Conservation (phyloP, 83 land plant species). For the Diphasiastrum complanatum region DNA sequence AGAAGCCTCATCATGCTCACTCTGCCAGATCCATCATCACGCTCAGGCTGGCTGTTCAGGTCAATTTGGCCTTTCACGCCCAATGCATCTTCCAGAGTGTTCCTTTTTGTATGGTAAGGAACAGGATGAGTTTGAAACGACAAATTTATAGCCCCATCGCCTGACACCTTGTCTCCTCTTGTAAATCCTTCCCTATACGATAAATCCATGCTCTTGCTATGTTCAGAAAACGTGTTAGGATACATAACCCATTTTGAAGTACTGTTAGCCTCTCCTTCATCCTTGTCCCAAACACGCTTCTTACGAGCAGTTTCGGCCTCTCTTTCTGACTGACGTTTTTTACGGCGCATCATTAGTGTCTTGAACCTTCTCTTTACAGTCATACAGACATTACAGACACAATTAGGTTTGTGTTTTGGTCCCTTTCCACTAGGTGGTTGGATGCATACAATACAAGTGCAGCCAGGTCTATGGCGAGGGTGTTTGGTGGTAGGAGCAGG, state of each 20-base stretch:
- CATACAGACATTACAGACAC: slow-evolving; percentile 9
- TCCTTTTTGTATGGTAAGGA: background rate
- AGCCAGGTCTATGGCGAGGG: slow-evolving; percentile 12
- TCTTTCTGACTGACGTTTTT: slow-evolving; percentile 10
- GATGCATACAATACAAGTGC: slow-evolving; percentile 14
- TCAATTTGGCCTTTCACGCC: slow-evolving; percentile 5
- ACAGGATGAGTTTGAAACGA: background rate
- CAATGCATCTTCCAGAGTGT: background rate
- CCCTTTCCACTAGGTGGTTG: slow-evolving; percentile 17
- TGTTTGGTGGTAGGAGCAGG: slow-evolving; percentile 16
- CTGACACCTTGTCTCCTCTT: too few relatives aligned
- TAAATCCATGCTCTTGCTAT: too few relatives aligned
- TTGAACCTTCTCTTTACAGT: slow-evolving; percentile 17
- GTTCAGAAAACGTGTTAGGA: background rate
- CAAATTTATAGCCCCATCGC: background rate
- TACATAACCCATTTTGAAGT: background rate
- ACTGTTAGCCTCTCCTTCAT: slow-evolving; percentile 1
- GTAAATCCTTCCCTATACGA: too few relatives aligned
- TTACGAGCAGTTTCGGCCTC: slow-evolving; percentile 10
- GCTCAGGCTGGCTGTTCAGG: slow-evolving; percentile 12
- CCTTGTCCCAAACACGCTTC: slow-evolving; percentile 7
- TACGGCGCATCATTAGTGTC: slow-evolving; percentile 16
- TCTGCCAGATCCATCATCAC: slow-evolving; percentile 5
- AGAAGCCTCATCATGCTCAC: slow-evolving; percentile 19
- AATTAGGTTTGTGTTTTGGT: slow-evolving; percentile 11